Evolutionary conservation across 345 rosid species (phyloP).

Genomic region (Salix arbutifolia): DNA sequence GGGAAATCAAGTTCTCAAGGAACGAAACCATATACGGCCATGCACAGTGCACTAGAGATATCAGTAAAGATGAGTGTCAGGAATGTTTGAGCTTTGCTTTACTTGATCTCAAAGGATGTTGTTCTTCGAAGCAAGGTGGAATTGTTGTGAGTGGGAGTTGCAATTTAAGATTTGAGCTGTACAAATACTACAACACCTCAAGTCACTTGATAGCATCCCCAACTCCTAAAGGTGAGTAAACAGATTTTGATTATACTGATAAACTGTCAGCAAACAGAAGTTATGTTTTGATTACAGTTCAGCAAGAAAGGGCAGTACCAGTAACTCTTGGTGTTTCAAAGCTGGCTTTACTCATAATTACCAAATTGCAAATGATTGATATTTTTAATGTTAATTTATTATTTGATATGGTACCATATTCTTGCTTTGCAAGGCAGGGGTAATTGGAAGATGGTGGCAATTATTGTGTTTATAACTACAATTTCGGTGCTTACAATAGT

Average conservation of each 20-base stretch:
- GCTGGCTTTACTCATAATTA: neutral
- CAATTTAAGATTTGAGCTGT: conserved; percentile 33
- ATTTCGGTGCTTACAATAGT: conserved; percentile 10
- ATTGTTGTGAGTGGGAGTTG: conserved; percentile 30
- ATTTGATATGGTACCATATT: too few relatives aligned
- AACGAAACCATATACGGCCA: conserved; percentile 23
- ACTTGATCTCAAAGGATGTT: conserved; percentile 23
- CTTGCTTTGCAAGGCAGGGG: conserved; percentile 15
- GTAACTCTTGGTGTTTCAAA: neutral
- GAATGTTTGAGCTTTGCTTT: conserved; percentile 23
- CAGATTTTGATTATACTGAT: neutral
- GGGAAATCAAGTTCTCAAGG: conserved; percentile 13
- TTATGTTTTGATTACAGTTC: neutral
- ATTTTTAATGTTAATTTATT: too few relatives aligned
- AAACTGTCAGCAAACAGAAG: neutral
- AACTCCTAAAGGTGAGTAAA: conserved; percentile 16
- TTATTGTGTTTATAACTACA: conserved; percentile 1
- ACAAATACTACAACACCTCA: conserved; percentile 28
- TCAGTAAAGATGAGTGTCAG: conserved; percentile 5
- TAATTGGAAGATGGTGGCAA: conserved; percentile 22
- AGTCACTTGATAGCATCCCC: conserved; percentile 3
- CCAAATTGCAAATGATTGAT: neutral
- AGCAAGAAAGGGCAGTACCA: too few relatives aligned
- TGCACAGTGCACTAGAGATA: conserved; percentile 42
- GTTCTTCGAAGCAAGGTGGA: conserved; percentile 24